Base-by-base conservation (phyloP, 2,329 filamentous ascomycete species). In the Apiospora phragmitis region DNA sequence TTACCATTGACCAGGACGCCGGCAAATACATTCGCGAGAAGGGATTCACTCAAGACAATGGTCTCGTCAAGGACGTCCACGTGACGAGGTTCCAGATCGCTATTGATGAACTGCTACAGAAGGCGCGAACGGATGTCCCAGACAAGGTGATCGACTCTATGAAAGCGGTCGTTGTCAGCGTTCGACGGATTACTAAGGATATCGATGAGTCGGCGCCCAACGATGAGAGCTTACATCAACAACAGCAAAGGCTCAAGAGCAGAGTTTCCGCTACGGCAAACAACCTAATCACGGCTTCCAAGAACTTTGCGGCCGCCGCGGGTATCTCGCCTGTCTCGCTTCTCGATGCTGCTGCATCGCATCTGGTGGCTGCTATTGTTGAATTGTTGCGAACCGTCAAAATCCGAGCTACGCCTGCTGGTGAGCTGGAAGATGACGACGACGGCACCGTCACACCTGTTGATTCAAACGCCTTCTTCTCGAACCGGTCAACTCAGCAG, bases 1-100 rank as follows among this genome's bases (percentile, higher is more conserved):
- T 97, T 59, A 84, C 88, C 9, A 83, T 91, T 59, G 90, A 92
- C 9, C 89, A 92, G 72, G 91, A 95, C 74, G 90, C 91, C n/a
- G 89, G 88, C 67, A 89, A 88, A 74, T 89, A 91, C 73, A 82
- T 91, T 51, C 88, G 89, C 68, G 90, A 93, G 68, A 88, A 88
- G 77, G 89, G 87, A 35, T 91, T 96, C 74, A 87, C 89, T 29
- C 88, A 92, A 47, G 88, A 91, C 16, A 88, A 91, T 71, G 96
- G 96, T 7, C 81, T 96, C 29, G 90, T 99, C 76, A 95, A 93
- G 82, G 96, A 98, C 81, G 89, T 98, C 16, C 93, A 98, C 79
- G 90, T 99, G 74, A 98, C 95, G 68, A 95, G 94, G 78, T 98
- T 97, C 84, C 96, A 99, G 81, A 92, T 98, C 72, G 90, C 94